A percentile compares a stretch with the other conserved stretches of the same genome.
These are phyloP conservation scores for Aspergillus sp. DNA, from an alignment of 2,329 filamentous ascomycete genomes.

Conservation along the genomic window DNA sequence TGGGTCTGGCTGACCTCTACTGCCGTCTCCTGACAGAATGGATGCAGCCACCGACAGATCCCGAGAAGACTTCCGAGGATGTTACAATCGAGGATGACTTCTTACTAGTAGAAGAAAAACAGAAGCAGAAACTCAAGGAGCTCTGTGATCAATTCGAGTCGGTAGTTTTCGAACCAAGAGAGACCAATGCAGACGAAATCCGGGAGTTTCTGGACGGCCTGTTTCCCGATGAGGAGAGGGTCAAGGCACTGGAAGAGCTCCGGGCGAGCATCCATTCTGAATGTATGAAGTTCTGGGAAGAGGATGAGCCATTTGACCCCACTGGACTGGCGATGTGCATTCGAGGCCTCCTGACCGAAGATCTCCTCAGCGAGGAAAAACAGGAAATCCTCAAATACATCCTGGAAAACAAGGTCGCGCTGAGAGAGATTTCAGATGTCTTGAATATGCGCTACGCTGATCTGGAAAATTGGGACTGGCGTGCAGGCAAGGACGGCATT, in stretches of 20 bases:
- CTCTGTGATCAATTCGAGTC: conserved; percentile 41
- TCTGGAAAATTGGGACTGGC: conserved; percentile 45
- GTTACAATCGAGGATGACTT: conserved; percentile 23
- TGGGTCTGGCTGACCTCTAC: conserved; percentile 27
- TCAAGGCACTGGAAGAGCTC: conserved; percentile 1
- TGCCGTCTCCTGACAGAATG: conserved; percentile 42
- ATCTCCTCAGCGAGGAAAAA: conserved; percentile 46
- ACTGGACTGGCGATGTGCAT: conserved; percentile 34
- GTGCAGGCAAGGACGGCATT: conserved; percentile 38
- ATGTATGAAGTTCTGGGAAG: conserved; percentile 9
- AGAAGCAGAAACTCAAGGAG: conserved; percentile 37
- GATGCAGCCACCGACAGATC: conserved; percentile 25
- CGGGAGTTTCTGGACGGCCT: conserved; percentile 29
- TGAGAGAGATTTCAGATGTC: conserved; percentile 45
- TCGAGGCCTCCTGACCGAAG: conserved; percentile 40
- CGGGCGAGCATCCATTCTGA: background rate
- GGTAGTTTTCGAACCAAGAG: conserved; percentile 38
- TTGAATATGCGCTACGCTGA: conserved; percentile 45
- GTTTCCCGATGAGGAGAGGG: conserved; percentile 29
- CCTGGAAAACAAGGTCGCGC: conserved; percentile 36
- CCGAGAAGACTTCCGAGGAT: background rate
- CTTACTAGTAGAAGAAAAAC: conserved; percentile 31
- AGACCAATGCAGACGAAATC: conserved; percentile 34
- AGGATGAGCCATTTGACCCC: conserved; percentile 32
- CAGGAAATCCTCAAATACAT: conserved; percentile 41